Evolutionary conservation across 176 grass and related monocot genomes (phyloP).

Genomic region (Bromus sterilis): DNA sequence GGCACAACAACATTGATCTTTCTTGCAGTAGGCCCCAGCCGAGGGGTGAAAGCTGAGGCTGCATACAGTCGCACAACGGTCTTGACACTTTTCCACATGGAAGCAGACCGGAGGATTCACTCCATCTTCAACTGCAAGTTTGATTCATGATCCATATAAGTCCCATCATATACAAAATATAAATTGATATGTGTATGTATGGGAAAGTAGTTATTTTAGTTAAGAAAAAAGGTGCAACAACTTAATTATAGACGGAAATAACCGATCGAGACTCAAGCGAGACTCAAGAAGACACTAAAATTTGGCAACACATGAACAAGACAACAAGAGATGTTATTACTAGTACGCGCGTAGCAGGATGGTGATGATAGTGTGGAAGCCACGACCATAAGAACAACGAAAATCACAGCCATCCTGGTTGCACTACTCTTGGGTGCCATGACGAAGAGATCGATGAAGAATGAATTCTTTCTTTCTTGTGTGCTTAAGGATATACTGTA

Average conservation of each 20-base stretch:
- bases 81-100: not conserved
- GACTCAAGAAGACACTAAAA: not conserved
- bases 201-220: not conserved
- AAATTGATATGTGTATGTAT: not conserved
- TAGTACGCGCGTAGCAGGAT: not conserved
- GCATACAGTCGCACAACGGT: not conserved
- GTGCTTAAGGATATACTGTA: not conserved
- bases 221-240: not conserved
- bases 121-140: not conserved
- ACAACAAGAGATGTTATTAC: not conserved
- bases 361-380: not conserved
- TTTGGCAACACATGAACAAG: not conserved
- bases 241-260: not conserved
- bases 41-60: not conserved
- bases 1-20: not conserved
- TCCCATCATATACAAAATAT: not conserved
- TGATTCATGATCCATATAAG: not conserved
- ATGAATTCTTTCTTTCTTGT: not conserved
- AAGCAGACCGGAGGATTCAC: not conserved
- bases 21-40: not conserved
- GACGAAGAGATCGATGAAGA: not conserved
- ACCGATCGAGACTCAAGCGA: not conserved
- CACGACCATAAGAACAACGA: not conserved
- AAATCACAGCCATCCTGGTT: not conserved
- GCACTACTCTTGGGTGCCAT: not conserved